Conservation (phyloP, 192 early-diverging fungal genomes). For the Phlyctochytrium bullatum region DNA sequence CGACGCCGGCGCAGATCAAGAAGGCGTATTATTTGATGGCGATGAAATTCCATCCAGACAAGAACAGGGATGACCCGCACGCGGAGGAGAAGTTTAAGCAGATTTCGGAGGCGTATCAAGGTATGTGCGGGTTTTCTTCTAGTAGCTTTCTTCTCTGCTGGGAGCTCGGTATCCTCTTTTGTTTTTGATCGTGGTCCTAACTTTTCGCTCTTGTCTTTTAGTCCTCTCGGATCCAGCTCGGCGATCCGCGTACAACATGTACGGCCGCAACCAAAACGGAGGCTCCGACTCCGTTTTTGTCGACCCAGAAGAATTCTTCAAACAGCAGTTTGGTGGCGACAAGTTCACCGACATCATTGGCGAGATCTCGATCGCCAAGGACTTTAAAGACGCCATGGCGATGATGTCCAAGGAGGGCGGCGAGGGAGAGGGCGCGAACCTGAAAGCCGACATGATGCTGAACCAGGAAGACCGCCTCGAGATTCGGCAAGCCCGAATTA, state of each 20-base stretch:
- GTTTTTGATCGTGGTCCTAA: too few species aligned
- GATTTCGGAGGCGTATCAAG: slow-evolving; percentile 95
- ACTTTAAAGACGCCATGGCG: slow-evolving; percentile 79
- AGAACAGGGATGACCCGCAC: slow-evolving; percentile 65
- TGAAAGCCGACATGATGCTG: slow-evolving; percentile 24
- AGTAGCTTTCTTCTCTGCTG: background rate
- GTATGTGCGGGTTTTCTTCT: too few species aligned
- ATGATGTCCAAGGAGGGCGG: slow-evolving; percentile 35
- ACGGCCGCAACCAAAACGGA: slow-evolving; percentile 61
- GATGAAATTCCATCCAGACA: slow-evolving; percentile 89
- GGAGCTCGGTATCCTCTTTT: too few species aligned
- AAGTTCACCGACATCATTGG: slow-evolving; percentile 97
- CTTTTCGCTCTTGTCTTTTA: slow-evolving; percentile 3
- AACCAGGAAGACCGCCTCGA: slow-evolving; percentile 56
- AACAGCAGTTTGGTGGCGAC: slow-evolving; percentile 95
- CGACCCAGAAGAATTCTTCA: slow-evolving; percentile 94
- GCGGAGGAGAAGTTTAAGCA: slow-evolving; percentile 89
- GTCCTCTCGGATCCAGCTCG: slow-evolving; percentile 88
- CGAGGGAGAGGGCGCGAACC: slow-evolving; percentile 52
- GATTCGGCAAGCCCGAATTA: slow-evolving; percentile 62
- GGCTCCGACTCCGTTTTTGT: slow-evolving; percentile 59
- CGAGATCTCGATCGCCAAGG: slow-evolving; percentile 92
- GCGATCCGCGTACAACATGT: slow-evolving; percentile 84
- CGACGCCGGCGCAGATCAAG: slow-evolving; percentile 84
- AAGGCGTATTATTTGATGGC: slow-evolving; percentile 88